phyloP scores from a whole-genome alignment of 352 stramenopile species.

The Phytophthora pluvialis region DNA sequence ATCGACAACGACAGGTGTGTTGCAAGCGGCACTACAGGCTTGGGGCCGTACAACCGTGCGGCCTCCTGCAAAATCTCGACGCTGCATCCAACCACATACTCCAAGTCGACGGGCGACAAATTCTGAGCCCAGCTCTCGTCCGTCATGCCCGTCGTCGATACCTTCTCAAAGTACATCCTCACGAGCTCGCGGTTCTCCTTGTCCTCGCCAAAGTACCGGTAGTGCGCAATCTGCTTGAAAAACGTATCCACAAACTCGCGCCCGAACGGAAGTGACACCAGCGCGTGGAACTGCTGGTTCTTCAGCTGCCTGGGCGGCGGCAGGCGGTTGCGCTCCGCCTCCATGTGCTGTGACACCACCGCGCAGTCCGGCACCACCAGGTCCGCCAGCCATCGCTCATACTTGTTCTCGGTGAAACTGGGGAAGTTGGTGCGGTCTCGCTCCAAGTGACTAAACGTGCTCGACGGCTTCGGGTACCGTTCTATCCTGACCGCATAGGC shows the following conservation, averaged over 20 bases:
- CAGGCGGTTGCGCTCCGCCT: constrained; percentile 46
- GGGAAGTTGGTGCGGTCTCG: constrained; percentile 51
- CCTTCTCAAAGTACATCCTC: constrained; percentile 83
- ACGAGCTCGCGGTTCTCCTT: constrained; percentile 78
- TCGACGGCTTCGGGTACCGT: constrained; percentile 76
- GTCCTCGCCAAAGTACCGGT: constrained; percentile 74
- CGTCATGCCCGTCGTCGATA: constrained; percentile 70
- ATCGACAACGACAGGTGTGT: constrained; percentile 50
- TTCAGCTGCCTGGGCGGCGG: constrained; percentile 70
- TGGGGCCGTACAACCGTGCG: constrained; percentile 70
- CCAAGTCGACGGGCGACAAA: constrained; percentile 45
- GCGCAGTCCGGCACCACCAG: constrained; percentile 66
- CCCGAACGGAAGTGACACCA: constrained; percentile 76
- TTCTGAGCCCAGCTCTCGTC: constrained; percentile 67
- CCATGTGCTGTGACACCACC: constrained; percentile 53
- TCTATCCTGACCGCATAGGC: constrained; percentile 83
- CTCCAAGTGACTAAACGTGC: constrained; percentile 74
- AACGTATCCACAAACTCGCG: constrained; percentile 67
- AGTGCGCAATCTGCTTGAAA: constrained; percentile 75
- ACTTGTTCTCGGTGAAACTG: constrained; percentile 70
- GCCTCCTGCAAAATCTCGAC: constrained; percentile 83
- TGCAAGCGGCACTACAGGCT: constrained; percentile 38
- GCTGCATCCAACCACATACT: constrained; percentile 63
- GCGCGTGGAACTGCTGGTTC: constrained; percentile 70
- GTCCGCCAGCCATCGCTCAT: constrained; percentile 76